phyloP scores from a whole-genome alignment of 208 protist species.

The Herpetomonas samuelpessoai region DNA sequence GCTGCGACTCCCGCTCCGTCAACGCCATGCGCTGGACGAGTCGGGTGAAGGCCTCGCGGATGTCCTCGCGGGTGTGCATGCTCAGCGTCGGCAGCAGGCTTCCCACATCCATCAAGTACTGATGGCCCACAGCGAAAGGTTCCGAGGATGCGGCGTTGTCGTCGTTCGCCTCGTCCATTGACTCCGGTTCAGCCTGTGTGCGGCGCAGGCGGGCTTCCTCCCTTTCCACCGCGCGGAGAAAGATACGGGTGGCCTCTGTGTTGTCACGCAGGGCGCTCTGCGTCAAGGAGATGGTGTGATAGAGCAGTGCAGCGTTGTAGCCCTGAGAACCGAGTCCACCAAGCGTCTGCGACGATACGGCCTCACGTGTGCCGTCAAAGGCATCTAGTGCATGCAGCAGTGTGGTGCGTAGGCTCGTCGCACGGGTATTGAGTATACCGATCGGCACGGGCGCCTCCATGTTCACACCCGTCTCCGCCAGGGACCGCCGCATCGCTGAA shows the following conservation, averaged over 20 bases:
- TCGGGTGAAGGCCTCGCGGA: slow-evolving; percentile 56
- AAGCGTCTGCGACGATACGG: neutral
- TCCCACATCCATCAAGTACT: slow-evolving; percentile 68
- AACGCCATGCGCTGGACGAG: no score
- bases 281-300: slow-evolving; percentile 71
- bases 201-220: slow-evolving; percentile 13
- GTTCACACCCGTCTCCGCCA: slow-evolving; percentile 32
- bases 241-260: slow-evolving; percentile 42
- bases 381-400: no score
- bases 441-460: slow-evolving; percentile 25
- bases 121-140: slow-evolving; percentile 29
- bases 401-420: no score
- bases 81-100: slow-evolving; percentile 51
- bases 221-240: slow-evolving; percentile 30
- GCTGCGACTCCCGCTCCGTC: no score
- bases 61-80: slow-evolving; percentile 55
- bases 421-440: slow-evolving; percentile 62
- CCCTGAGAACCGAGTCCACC: slow-evolving; percentile 30
- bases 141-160: slow-evolving; percentile 7
- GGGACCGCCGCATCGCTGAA: slow-evolving; percentile 44
- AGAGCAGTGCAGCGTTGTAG: slow-evolving; percentile 42
- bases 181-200: neutral
- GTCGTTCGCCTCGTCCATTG: neutral
- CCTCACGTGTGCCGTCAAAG: no score
- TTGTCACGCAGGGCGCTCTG: slow-evolving; percentile 59